Percentiles rank a stretch among this genome's conserved stretches.
Evolutionary conservation across 108 stramenopile genomes (phyloP).

Genomic region (Epipyxis sp.): DNA sequence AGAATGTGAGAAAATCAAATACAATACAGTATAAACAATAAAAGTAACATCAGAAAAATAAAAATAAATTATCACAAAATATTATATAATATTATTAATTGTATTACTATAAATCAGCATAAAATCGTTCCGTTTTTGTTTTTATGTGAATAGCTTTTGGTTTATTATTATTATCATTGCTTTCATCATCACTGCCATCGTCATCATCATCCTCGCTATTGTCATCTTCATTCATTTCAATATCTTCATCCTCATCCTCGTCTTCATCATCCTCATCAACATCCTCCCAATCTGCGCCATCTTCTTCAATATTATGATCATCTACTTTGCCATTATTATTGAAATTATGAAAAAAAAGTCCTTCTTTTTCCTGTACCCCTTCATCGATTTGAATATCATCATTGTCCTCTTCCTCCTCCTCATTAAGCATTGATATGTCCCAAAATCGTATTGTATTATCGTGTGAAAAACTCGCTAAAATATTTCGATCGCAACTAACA

Average conservation of each 20-base stretch:
- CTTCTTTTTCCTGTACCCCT: not conserved
- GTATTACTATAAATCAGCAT: slow-evolving; percentile 13
- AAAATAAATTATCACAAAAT: too few relatives aligned
- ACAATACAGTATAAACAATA: too few relatives aligned
- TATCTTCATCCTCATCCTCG: slow-evolving; percentile 31
- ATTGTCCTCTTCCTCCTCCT: slow-evolving; percentile 24
- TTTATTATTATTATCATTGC: slow-evolving; percentile 15
- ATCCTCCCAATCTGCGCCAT: not conserved
- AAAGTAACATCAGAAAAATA: too few relatives aligned
- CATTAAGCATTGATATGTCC: slow-evolving; percentile 45
- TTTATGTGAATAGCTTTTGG: not conserved
- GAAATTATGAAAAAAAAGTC: not conserved
- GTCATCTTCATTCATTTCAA: slow-evolving; percentile 16
- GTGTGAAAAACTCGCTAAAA: slow-evolving; percentile 62
- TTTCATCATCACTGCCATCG: slow-evolving; percentile 6
- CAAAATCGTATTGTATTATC: slow-evolving; percentile 49
- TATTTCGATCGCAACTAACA: slow-evolving; percentile 45
- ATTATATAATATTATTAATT: not conserved
- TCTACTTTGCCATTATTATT: not conserved
- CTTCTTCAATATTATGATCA: not conserved
- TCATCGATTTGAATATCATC: not conserved
- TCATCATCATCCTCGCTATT: slow-evolving; percentile 29
- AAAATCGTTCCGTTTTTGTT: not conserved
- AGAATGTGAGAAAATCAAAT: too few relatives aligned
- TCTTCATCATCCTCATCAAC: not conserved